Evolutionary conservation across 306 rosid species (phyloP).

Genomic region (Psophocarpus tetragonolobus): DNA sequence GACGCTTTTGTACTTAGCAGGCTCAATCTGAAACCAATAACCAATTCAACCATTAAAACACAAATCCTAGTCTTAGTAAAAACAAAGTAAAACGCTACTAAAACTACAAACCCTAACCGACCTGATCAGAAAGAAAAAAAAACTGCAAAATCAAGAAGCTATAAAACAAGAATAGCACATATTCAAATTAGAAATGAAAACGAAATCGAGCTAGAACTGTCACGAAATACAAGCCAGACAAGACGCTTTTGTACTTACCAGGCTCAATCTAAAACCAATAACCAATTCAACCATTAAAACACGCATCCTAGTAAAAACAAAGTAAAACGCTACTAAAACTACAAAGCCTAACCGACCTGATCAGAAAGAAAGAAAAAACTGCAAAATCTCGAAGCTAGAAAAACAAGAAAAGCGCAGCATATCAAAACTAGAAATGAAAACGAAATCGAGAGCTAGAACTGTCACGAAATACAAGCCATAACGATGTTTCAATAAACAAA

Average conservation of each 20-base stretch:
- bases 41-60: constrained; percentile 13
- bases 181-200: too few relatives aligned
- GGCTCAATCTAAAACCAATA: constrained; percentile 78
- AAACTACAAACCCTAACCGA: not conserved
- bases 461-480: not conserved
- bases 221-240: too few relatives aligned
- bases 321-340: not conserved
- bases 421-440: not conserved
- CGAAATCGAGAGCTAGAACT: not conserved
- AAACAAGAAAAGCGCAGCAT: not conserved
- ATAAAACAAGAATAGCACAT: not conserved
- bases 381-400: not conserved
- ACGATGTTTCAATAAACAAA: not conserved
- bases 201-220: too few relatives aligned
- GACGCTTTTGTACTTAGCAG: constrained; percentile 80
- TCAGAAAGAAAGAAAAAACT: not conserved
- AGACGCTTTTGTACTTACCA: constrained; percentile 74
- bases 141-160: not conserved
- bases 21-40: constrained; percentile 74
- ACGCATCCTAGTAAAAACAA: not conserved
- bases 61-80: not conserved
- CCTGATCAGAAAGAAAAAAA: not conserved
- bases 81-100: not conserved
- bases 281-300: constrained; percentile 16
- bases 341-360: not conserved